Percentiles rank a stretch among this genome's conserved stretches.
These are phyloP conservation scores for Populus simonii DNA, from an alignment of 345 rosid genomes.

Conservation along the genomic window DNA sequence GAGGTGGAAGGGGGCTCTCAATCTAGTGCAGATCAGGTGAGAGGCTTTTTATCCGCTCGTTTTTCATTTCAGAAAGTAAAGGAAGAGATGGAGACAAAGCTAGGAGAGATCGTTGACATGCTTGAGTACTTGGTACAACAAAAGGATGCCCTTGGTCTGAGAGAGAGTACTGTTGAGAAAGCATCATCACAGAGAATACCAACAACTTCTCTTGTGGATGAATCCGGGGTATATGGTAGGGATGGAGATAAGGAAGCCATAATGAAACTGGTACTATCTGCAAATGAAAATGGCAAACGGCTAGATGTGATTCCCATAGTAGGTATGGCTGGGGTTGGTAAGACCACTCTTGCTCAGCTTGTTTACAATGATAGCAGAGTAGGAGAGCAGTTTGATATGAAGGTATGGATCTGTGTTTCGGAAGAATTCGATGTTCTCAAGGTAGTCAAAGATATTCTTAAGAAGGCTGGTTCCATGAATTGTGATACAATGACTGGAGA, in stretches of 20 bases:
- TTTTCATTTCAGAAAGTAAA: no score
- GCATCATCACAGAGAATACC: no score
- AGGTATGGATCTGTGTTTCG: constrained; percentile 11
- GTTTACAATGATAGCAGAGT: constrained; percentile 1
- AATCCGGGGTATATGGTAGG: not conserved
- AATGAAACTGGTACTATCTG: not conserved
- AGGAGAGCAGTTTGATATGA: not conserved
- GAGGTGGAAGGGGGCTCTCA: no score
- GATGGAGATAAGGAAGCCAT: not conserved
- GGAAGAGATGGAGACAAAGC: no score
- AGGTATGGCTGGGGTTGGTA: constrained; percentile 13
- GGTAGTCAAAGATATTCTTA: not conserved
- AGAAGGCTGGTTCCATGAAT: no score
- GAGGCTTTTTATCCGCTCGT: no score
- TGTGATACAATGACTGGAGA: no score
- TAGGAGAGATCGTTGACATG: no score
- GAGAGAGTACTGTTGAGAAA: no score
- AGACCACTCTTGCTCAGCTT: not conserved
- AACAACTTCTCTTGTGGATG: not conserved
- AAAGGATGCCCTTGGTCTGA: no score
- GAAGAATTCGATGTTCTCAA: not conserved
- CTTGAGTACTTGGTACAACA: no score
- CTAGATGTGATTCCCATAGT: constrained; percentile 23
- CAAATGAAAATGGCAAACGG: not conserved
- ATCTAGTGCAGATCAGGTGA: no score